Conservation (phyloP, 2,329 filamentous ascomycete species). For the Pyrenophora graminea region DNA sequence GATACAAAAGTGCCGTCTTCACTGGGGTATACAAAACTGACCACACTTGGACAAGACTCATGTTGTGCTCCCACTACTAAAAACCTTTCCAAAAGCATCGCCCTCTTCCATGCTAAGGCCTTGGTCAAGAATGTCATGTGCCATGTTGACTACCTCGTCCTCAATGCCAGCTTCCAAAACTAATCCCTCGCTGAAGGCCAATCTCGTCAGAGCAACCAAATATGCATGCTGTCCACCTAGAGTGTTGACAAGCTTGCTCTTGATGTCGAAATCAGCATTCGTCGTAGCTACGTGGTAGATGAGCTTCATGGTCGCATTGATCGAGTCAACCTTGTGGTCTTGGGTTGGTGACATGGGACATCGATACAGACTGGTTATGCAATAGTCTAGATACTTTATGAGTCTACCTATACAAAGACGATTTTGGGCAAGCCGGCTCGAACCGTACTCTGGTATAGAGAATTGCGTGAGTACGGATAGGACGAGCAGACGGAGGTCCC, state of each 20-base stretch:
- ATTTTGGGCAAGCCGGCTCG: conserved; percentile 68
- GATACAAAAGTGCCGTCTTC: too few relatives aligned
- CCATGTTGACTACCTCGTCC: conserved; percentile 77
- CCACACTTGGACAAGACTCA: not conserved
- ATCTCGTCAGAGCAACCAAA: conserved; percentile 74
- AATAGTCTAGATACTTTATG: conserved; percentile 74
- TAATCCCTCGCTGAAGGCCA: conserved; percentile 83
- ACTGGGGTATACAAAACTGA: too few relatives aligned
- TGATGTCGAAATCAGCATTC: conserved; percentile 70
- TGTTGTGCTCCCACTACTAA: conserved; percentile 34
- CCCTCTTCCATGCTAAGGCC: conserved; percentile 80
- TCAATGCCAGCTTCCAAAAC: conserved; percentile 78
- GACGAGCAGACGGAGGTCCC: conserved; percentile 53
- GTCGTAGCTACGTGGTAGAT: conserved; percentile 62
- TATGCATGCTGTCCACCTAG: conserved; percentile 80
- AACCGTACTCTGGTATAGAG: conserved; percentile 63
- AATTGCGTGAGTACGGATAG: conserved; percentile 60
- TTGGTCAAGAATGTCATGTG: conserved; percentile 79
- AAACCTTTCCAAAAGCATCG: conserved; percentile 59
- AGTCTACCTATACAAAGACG: conserved; percentile 73
- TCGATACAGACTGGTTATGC: conserved; percentile 64
- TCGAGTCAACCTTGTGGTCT: conserved; percentile 51
- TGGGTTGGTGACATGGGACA: conserved; percentile 41
- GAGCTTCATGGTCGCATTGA: conserved; percentile 65
- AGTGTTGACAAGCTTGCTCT: conserved; percentile 70